These are phyloP conservation scores for Combretum micranthum DNA, from an alignment of 345 rosid genomes.

Conservation along the genomic window DNA sequence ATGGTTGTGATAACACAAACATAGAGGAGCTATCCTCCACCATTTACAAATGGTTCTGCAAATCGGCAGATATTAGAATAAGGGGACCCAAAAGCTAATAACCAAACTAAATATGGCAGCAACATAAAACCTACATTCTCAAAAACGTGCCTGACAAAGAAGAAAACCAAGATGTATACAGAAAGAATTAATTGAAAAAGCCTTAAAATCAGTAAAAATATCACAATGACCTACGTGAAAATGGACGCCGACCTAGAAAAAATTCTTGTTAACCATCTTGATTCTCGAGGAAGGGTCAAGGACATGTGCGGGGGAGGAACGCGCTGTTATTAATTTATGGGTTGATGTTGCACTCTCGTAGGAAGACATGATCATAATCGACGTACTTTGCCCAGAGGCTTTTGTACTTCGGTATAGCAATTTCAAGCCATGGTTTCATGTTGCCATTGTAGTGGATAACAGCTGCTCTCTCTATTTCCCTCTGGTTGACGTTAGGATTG, in stretches of 20 bases:
- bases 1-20: background rate
- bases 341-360: constrained; percentile 48
- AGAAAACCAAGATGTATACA: constrained; percentile 16
- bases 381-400: constrained; percentile 34
- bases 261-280: background rate
- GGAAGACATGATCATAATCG: constrained; percentile 33
- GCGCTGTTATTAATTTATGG: constrained; percentile 13
- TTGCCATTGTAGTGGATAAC: constrained; percentile 50
- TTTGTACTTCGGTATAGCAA: constrained; percentile 39
- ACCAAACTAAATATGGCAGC: constrained; percentile 1
- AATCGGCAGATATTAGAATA: background rate
- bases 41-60: constrained; percentile 17
- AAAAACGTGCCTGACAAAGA: constrained; percentile 7
- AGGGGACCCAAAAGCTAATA: background rate
- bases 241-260: constrained; percentile 21
- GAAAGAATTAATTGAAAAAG: constrained; percentile 17
- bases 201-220: background rate
- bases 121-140: background rate
- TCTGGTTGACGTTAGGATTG: constrained; percentile 37
- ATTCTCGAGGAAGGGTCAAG: background rate
- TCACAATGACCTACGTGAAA: constrained; percentile 6
- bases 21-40: constrained; percentile 7
- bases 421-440: constrained; percentile 56
- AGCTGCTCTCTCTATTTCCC: constrained; percentile 36
- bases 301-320: background rate